A percentile compares a stretch with the other conserved stretches of the same genome.
phyloP scores from a whole-genome alignment of 78 protist species.

The Dictyostelium firmibasis region DNA sequence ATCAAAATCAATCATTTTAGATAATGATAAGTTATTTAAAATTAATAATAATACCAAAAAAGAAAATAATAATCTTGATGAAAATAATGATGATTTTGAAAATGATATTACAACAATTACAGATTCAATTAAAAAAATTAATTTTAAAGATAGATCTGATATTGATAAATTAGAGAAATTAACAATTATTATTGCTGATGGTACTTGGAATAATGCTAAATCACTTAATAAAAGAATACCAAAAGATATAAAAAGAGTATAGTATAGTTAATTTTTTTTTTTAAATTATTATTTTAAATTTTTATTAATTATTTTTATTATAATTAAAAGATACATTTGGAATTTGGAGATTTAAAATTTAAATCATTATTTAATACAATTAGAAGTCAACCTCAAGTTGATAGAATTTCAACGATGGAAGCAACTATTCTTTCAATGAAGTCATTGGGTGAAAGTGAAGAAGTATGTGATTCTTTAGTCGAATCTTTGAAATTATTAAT shows the following conservation, averaged over 20 bases:
- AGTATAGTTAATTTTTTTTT: not conserved
- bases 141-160: not conserved
- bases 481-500: not conserved
- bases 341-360: conserved; percentile 45
- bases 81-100: not conserved
- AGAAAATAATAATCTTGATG: not conserved
- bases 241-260: conserved; percentile 37
- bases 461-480: not conserved
- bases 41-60: not conserved
- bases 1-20: not conserved
- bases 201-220: conserved; percentile 72
- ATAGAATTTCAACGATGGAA: conserved; percentile 72
- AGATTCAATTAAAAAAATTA: conserved; percentile 26
- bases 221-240: conserved; percentile 37
- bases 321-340: conserved; percentile 16
- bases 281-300: not conserved
- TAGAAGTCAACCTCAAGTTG: conserved; percentile 72
- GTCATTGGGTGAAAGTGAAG: conserved; percentile 23
- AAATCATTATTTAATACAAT: conserved; percentile 51
- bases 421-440: conserved; percentile 51
- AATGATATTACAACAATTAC: conserved; percentile 16
- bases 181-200: conserved; percentile 53
- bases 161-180: not conserved
- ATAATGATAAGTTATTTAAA: not conserved
- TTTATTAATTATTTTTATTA: not conserved